Percentiles rank a stretch among this genome's conserved stretches.
phyloP scores from a whole-genome alignment of 345 rosid genomes.

The Syzygium oleosum region DNA sequence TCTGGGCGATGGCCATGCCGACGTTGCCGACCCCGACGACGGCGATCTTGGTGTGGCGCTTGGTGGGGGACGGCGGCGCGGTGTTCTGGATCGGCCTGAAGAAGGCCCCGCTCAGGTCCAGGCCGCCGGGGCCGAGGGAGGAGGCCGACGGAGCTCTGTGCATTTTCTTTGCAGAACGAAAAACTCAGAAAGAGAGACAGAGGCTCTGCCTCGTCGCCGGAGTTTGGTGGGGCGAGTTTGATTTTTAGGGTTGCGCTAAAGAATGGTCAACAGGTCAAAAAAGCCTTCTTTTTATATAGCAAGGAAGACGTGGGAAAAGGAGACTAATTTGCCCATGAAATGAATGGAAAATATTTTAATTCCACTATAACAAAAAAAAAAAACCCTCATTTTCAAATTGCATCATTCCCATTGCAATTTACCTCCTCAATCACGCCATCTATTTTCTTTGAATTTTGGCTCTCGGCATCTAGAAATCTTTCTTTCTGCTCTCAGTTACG shows the following conservation, averaged over 20 bases:
- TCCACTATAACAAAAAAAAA: neutral
- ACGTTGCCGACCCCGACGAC: constrained; percentile 90
- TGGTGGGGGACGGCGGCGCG: constrained; percentile 45
- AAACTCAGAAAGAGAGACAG: no score
- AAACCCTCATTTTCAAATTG: neutral
- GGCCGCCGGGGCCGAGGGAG: constrained; percentile 56
- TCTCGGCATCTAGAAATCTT: neutral
- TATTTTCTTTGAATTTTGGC: neutral
- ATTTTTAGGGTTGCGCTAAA: neutral
- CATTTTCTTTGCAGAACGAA: constrained; percentile 17
- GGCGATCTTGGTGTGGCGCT: constrained; percentile 61
- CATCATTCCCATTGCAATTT: neutral
- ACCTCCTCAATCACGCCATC: neutral
- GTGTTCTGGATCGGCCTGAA: constrained; percentile 53
- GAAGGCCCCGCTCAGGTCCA: constrained; percentile 52
- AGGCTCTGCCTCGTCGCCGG: neutral
- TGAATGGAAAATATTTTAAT: neutral
- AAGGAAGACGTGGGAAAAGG: neutral
- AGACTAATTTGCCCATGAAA: neutral
- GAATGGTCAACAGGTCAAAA: neutral
- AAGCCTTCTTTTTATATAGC: neutral
- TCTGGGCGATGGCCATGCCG: constrained; percentile 97
- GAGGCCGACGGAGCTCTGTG: constrained; percentile 43
- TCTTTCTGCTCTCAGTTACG: fast-evolving
- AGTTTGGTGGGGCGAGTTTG: neutral